Conservation (phyloP, 768 basidiomycete genomes). For the Candolleomyces aberdarensis region DNA sequence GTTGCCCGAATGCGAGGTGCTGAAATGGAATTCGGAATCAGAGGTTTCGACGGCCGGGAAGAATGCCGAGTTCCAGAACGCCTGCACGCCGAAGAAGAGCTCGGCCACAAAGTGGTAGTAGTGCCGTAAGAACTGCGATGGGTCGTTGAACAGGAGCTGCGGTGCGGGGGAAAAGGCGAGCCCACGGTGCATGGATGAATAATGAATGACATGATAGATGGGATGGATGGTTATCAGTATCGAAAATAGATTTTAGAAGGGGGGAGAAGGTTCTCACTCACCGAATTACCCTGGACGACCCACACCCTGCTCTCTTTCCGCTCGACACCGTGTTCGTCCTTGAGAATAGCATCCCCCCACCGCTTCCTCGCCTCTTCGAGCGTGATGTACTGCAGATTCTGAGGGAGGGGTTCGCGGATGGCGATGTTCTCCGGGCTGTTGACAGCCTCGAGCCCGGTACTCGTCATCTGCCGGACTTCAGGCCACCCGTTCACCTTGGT, state of each 20-base stretch:
- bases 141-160: slow-evolving; percentile 65
- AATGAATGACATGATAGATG: not conserved
- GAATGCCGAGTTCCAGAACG: slow-evolving; percentile 65
- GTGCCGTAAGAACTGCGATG: slow-evolving; percentile 74
- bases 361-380: slow-evolving; percentile 54
- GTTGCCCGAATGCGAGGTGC: slow-evolving; percentile 13
- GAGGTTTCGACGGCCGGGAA: slow-evolving; percentile 14
- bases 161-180: not conserved
- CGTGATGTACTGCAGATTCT: slow-evolving; percentile 60
- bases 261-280: slow-evolving; percentile 22
- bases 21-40: not conserved
- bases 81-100: slow-evolving; percentile 71
- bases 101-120: slow-evolving; percentile 90
- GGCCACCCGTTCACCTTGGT: slow-evolving; percentile 28
- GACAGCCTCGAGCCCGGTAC: slow-evolving; percentile 56
- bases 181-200: not conserved
- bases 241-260: too few species aligned
- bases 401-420: slow-evolving; percentile 60
- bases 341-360: slow-evolving; percentile 49
- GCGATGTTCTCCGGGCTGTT: slow-evolving; percentile 64
- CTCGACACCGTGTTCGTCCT: slow-evolving; percentile 14
- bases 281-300: slow-evolving; percentile 71
- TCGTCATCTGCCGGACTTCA: slow-evolving; percentile 59
- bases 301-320: slow-evolving; percentile 33
- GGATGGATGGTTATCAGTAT: not conserved